Evolutionary conservation across 345 rosid species (phyloP).

Genomic region (Linum usitatissimum): DNA sequence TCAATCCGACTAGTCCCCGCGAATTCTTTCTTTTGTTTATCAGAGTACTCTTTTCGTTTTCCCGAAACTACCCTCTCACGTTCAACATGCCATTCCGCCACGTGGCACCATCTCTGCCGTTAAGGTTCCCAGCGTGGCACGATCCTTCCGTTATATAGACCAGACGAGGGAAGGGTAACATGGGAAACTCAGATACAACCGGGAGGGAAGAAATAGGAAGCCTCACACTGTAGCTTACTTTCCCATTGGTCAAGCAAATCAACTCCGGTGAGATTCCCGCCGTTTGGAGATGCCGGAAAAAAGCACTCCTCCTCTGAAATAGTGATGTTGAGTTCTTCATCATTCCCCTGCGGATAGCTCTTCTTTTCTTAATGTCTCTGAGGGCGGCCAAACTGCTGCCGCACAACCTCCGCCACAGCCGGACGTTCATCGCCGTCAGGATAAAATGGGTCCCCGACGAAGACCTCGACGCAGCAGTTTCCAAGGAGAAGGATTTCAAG

Average conservation of each 20-base stretch:
- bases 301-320: too few species aligned
- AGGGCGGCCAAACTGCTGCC: slow-evolving; percentile 3
- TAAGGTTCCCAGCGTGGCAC: neutral
- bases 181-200: neutral
- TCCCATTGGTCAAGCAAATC: neutral
- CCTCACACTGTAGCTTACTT: too few species aligned
- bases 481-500: slow-evolving; percentile 51
- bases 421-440: slow-evolving; percentile 50
- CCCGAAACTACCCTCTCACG: neutral
- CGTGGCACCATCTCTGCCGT: neutral
- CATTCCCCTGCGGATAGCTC: too few species aligned
- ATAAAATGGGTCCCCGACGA: slow-evolving; percentile 71
- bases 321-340: too few species aligned
- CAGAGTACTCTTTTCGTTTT: neutral
- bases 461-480: slow-evolving; percentile 40
- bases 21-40: too few species aligned
- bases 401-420: slow-evolving; percentile 25
- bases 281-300: neutral
- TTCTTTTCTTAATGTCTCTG: too few species aligned
- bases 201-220: neutral
- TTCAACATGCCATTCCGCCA: neutral
- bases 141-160: neutral
- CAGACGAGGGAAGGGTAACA: neutral
- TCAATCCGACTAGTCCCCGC: neutral
- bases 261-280: neutral